Base-by-base conservation (phyloP, 1,139 yeast genomes). In the Hyphopichia pseudoburtonii region DNA sequence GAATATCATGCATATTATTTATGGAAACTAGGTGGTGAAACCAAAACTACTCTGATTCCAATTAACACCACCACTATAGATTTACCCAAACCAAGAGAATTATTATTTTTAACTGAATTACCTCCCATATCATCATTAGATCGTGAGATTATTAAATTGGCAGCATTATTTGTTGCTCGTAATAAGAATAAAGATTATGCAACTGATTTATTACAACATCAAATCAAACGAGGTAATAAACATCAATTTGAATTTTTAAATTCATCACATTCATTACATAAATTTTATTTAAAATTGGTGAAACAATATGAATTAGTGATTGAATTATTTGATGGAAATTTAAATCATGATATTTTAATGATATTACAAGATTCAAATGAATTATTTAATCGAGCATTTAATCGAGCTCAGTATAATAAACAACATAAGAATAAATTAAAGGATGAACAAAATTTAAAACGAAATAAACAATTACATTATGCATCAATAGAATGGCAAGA, bases 401-500 rank as follows among this genome's bases (percentile, higher is more conserved):
- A 61, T 11, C 62, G 94, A 36, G 94, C 95, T 0, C 78, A 75
- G 41, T 76, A 70, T 52, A 65, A 73, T 11, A 68, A 70, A 38
- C 57, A 63, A 32, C 51, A 61, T 38, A 59, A 60, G 30, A 45
- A 59, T 42, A 44, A 57, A 29, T 41, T 39, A 39, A 42, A 54
- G 24, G 43, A 41, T 12, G 52, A 58, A 48, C 59, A 40, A 55
- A 66, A 52, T 48, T 58, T 39, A 48, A 60, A 37, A 64, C 64
- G 61, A 36, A 73, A 73, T 36, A 60, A 67, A 31, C 64, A 63
- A 45, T 41, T 78, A 19, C 80, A 77, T 33, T 86, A 73, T 60
- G 90, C 94, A 0, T 77, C 84, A 22, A 82, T 88, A 18, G 90
- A 90, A 58, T 92, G 98, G 98, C 82, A 82, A 43, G 87, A 86